Percentiles rank a stretch among this genome's conserved stretches.
Evolutionary conservation across 108 stramenopile genomes (phyloP).

Genomic region (Bacterosira constricta): DNA sequence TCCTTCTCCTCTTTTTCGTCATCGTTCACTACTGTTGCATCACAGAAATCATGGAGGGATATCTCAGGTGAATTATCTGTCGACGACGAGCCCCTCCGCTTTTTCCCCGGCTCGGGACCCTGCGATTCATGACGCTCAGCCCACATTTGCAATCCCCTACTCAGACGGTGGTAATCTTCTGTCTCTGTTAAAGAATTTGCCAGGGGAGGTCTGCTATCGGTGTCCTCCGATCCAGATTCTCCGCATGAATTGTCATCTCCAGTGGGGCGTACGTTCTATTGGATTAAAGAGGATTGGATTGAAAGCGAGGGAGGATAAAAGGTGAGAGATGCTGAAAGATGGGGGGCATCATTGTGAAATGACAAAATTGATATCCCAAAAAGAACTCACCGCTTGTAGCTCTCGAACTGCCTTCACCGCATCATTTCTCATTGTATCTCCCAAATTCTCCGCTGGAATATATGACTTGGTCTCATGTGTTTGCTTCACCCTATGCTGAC

Average conservation of each 20-base stretch:
- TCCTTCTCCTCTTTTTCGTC: conserved; percentile 19
- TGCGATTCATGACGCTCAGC: conserved; percentile 63
- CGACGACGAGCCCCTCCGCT: conserved; percentile 31
- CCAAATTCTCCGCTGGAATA: conserved; percentile 12
- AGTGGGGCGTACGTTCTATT: neutral
- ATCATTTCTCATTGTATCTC: conserved; percentile 47
- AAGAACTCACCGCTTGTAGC: conserved; percentile 45
- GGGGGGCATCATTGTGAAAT: neutral
- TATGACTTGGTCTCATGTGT: conserved; percentile 4
- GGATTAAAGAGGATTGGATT: neutral
- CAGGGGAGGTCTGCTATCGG: neutral
- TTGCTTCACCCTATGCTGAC: conserved; percentile 16
- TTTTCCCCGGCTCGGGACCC: conserved; percentile 15
- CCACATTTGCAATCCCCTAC: conserved; percentile 62
- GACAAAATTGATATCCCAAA: too few species aligned
- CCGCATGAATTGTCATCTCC: conserved; percentile 27
- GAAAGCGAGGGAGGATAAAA: neutral
- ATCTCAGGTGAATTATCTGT: conserved; percentile 42
- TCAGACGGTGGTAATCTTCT: conserved; percentile 65
- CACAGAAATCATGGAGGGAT: conserved; percentile 37
- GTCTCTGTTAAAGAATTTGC: conserved; percentile 41
- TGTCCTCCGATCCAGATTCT: conserved; percentile 12
- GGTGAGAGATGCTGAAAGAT: neutral
- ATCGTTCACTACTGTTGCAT: conserved; percentile 23
- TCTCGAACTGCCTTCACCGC: conserved; percentile 58